Base-by-base conservation (phyloP, 805 yeast species). In the Citeromyces matritensis region DNA sequence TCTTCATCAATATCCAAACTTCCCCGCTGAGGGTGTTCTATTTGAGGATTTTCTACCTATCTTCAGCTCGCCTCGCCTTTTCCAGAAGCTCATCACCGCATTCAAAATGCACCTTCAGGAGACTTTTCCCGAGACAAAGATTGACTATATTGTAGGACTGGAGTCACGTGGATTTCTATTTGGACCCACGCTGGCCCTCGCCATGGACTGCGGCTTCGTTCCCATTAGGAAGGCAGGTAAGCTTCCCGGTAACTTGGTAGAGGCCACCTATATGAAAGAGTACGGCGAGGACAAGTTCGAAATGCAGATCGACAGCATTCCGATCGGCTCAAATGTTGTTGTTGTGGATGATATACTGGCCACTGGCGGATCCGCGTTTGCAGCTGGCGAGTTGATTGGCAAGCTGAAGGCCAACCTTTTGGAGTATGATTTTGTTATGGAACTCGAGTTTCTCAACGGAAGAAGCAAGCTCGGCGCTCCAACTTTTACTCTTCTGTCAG, bases 1-100 rank as follows among this genome's bases (percentile, higher is more conserved):
- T 35, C 49, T 71, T 26, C 68, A 64, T 39, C 94, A 83, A 53
- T 88, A 81, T 65, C 94, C 88, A 41, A 84, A 91, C 61, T 91
- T 91, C 64, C 99, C 99, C 26, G 52, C 71, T 36, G 81, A 82
- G 59, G 99, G 99, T 9, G 72, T 91, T 40, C 61, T 91, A 24
- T 91, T 91, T 47, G 97, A 91, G 60, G 99, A 91, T 57, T 88
- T 91, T 53, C 65, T 91, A 49, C 99, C 99, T 30, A 79, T 91
- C 41, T 91, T 91, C 67, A 69, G 80, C 52, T 60, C 69, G 42
- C 95, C 98, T 32, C 64, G 59, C 29, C 59, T 81, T 35, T 91
- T 91, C 67, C 76, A 78, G 48, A 77, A 80, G 48, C 64, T 91
- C 35, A 61, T 91, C 29, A 71, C 68, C 41, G 94, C 94, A 11